A percentile compares a stretch with the other conserved stretches of the same genome.
Conservation (phyloP, 805 yeast genomes). For the Yueomyces sinensis region DNA sequence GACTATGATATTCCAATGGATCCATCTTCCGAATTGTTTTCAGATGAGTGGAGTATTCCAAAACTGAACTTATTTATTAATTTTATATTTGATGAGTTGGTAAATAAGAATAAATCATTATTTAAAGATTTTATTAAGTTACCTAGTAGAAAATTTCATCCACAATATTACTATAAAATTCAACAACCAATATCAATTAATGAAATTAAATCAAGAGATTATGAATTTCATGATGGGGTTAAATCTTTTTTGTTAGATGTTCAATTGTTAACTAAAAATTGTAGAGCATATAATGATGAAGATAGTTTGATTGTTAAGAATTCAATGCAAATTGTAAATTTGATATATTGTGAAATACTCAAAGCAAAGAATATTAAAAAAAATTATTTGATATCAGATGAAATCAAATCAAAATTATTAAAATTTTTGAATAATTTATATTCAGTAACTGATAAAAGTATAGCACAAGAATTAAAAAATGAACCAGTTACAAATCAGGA, state of each 20-base stretch:
- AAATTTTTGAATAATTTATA: conserved; percentile 14
- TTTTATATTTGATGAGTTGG: conserved; percentile 18
- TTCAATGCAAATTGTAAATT: conserved; percentile 41
- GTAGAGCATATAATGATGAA: conserved; percentile 57
- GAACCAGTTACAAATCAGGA: conserved; percentile 9
- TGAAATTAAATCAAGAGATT: conserved; percentile 39
- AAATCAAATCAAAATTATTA: conserved; percentile 11
- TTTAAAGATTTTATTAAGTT: conserved; percentile 49
- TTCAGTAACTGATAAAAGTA: conserved; percentile 17
- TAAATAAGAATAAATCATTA: conserved; percentile 16
- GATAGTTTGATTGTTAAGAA: conserved; percentile 53
- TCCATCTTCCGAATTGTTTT: conserved; percentile 20
- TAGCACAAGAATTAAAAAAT: conserved; percentile 8
- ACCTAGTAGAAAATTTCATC: conserved; percentile 62
- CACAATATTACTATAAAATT: conserved; percentile 65
- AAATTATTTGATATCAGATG: conserved; percentile 18
- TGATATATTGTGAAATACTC: conserved; percentile 38
- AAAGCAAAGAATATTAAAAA: conserved; percentile 25
- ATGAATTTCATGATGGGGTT: conserved; percentile 18
- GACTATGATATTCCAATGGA: conserved; percentile 18
- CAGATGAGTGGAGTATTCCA: conserved; percentile 22
- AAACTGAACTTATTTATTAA: conserved; percentile 19
- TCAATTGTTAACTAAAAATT: conserved; percentile 55
- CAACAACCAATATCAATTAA: conserved; percentile 53
- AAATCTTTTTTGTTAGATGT: conserved; percentile 45